Percentiles rank a stretch among this genome's conserved stretches.
Conservation (phyloP, 2,329 filamentous ascomycete species). For the Fusarium scirpi region DNA sequence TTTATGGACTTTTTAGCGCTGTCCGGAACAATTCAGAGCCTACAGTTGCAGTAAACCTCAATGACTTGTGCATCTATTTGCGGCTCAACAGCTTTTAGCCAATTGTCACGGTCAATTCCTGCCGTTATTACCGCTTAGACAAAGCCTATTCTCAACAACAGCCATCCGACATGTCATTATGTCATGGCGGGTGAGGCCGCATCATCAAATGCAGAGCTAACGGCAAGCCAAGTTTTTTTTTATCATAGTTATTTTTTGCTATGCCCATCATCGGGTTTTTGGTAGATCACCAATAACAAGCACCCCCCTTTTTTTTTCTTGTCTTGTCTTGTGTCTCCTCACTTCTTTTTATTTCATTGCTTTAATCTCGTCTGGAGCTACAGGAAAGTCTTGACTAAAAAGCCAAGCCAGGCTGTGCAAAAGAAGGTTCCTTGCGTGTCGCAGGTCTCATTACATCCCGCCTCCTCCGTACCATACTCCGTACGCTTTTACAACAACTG, state of each 20-base stretch:
- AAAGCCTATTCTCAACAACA: constrained; percentile 1
- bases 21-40: constrained; percentile 1
- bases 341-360: constrained; percentile 15
- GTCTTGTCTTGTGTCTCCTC: neutral
- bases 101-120: constrained; percentile 18
- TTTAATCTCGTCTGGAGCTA: constrained; percentile 23
- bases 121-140: constrained; percentile 15
- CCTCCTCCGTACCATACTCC: constrained; percentile 14
- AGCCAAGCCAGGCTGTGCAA: constrained; percentile 41
- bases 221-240: constrained; percentile 12
- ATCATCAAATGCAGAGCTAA: constrained; percentile 37
- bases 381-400: constrained; percentile 12
- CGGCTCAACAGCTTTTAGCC: constrained; percentile 26
- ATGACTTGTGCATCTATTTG: constrained; percentile 18
- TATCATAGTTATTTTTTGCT: constrained; percentile 4
- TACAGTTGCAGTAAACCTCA: neutral
- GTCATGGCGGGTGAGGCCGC: constrained; percentile 36
- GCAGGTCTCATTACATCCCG: constrained; percentile 29
- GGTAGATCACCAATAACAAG: neutral
- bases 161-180: constrained; percentile 28
- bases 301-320: constrained; percentile 8
- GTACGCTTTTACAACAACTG: neutral
- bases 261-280: neutral
- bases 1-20: constrained; percentile 18
- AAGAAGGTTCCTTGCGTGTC: constrained; percentile 7